Percentiles rank a stretch among this genome's conserved stretches.
Evolutionary conservation across 2,329 filamentous ascomycete species (phyloP).

Genomic region (Aspergillus sp.): DNA sequence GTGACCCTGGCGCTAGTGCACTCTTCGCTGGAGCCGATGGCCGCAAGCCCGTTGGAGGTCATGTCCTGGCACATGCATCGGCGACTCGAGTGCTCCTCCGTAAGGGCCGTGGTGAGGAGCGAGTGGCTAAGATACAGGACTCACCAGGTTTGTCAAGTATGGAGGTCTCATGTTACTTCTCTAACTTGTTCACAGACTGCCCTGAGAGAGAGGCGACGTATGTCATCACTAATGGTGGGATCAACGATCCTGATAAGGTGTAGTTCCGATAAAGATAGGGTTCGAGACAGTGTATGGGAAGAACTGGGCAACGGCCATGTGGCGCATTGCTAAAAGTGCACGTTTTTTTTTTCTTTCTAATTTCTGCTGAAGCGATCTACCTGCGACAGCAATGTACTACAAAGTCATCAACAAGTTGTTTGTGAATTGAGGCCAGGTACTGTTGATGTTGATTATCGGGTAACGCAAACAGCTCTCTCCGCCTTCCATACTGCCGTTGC

Average conservation of each 20-base stretch:
- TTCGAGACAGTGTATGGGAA: not conserved
- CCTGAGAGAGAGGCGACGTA: conserved; percentile 70
- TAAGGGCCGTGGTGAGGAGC: conserved; percentile 69
- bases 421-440: not conserved
- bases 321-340: not conserved
- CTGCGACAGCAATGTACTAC: not conserved
- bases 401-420: not conserved
- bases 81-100: conserved; percentile 66
- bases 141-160: conserved; percentile 56
- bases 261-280: conserved; percentile 31
- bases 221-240: conserved; percentile 69
- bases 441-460: no score
- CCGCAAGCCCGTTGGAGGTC: conserved; percentile 66
- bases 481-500: conserved; percentile 13
- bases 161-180: not conserved
- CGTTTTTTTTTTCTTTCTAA: no score
- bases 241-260: conserved; percentile 66
- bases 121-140: conserved; percentile 69
- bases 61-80: conserved; percentile 69
- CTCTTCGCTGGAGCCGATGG: conserved; percentile 69
- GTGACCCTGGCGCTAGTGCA: conserved; percentile 67
- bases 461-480: conserved; percentile 12
- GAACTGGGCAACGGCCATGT: not conserved
- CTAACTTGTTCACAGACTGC: conserved; percentile 54
- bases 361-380: not conserved